These are phyloP conservation scores for Metschnikowia baotianmanensis DNA, from an alignment of 805 yeast species.

Conservation along the genomic window DNA sequence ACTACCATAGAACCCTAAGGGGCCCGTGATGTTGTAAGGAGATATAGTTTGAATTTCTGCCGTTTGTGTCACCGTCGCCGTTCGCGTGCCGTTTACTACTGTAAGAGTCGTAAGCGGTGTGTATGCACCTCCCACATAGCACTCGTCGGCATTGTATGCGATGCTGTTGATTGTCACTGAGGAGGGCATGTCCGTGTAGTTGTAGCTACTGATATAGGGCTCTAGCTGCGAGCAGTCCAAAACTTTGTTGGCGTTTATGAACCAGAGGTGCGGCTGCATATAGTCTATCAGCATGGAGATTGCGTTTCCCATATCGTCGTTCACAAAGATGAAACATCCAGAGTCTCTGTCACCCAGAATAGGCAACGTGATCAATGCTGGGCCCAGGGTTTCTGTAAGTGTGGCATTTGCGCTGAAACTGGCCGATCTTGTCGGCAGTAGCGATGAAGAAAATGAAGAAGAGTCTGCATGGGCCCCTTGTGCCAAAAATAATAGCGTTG, in stretches of 20 bases:
- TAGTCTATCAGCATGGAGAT: slow-evolving; percentile 29
- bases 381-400: neutral
- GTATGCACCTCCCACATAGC: slow-evolving; percentile 31
- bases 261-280: slow-evolving; percentile 41
- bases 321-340: slow-evolving; percentile 19
- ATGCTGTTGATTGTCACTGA: slow-evolving; percentile 18
- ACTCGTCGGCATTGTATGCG: slow-evolving; percentile 24
- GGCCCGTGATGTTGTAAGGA: slow-evolving; percentile 26
- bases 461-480: neutral
- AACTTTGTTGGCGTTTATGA: slow-evolving; percentile 26
- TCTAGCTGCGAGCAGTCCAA: slow-evolving; percentile 24
- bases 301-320: slow-evolving; percentile 13
- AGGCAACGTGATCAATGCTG: slow-evolving; percentile 12
- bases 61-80: slow-evolving; percentile 11
- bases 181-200: slow-evolving; percentile 10
- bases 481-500: neutral
- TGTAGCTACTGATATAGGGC: slow-evolving; percentile 1
- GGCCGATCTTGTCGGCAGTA: neutral
- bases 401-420: neutral
- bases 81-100: slow-evolving; percentile 1
- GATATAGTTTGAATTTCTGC: slow-evolving; percentile 17
- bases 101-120: slow-evolving; percentile 14
- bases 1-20: slow-evolving; percentile 24
- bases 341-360: slow-evolving; percentile 15
- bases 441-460: slow-evolving; percentile 1